Conservation (phyloP, 1,284 basidiomycete genomes). For the Coriolopsis trogii region DNA sequence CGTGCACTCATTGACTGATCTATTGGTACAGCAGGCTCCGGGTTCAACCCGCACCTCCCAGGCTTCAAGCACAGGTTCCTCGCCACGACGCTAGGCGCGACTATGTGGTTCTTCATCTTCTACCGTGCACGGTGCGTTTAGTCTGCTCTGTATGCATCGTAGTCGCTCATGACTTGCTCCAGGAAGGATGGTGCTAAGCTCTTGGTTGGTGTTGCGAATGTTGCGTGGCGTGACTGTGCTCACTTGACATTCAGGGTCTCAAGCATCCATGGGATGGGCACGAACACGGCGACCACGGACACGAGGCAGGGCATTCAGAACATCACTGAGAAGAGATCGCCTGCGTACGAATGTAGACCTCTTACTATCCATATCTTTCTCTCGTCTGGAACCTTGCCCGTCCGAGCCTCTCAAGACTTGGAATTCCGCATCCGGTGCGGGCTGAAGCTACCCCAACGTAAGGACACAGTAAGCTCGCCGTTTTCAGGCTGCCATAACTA, state of each 20-base stretch:
- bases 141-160: not conserved
- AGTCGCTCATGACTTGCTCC: slow-evolving; percentile 9
- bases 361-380: too few species aligned
- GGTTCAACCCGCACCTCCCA: slow-evolving; percentile 88
- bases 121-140: slow-evolving; percentile 83
- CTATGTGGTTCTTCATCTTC: slow-evolving; percentile 99
- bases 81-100: slow-evolving; percentile 84
- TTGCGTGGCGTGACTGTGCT: slow-evolving; percentile 7
- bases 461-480: too few species aligned
- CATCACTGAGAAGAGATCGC: slow-evolving; percentile 17
- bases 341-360: slow-evolving; percentile 1
- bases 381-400: too few species aligned
- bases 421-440: too few species aligned
- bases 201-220: slow-evolving; percentile 46
- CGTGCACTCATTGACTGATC: not conserved
- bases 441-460: too few species aligned
- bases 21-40: slow-evolving; percentile 33
- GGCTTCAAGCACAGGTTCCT: slow-evolving; percentile 77
- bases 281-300: slow-evolving; percentile 53
- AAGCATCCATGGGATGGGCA: slow-evolving; percentile 62
- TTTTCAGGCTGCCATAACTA: too few species aligned
- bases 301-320: slow-evolving; percentile 47
- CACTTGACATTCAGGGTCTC: slow-evolving; percentile 43
- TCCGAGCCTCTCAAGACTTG: too few species aligned
- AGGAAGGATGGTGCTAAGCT: slow-evolving; percentile 80